Conservation (phyloP, 2,329 filamentous ascomycete genomes). For the Hypoxylon sp. region DNA sequence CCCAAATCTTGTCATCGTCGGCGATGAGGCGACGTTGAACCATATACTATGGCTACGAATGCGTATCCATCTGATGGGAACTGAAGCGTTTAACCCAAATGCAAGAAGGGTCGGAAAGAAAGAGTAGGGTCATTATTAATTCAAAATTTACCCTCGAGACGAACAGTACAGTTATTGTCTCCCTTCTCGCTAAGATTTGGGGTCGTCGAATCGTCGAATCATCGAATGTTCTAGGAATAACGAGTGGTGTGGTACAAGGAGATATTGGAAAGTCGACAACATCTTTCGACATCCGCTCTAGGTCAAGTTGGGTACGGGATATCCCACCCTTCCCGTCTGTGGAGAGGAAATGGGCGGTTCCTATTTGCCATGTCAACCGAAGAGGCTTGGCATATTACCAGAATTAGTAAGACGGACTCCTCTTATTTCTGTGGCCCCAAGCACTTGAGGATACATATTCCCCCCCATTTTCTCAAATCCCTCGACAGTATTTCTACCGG, state of each 20-base stretch:
- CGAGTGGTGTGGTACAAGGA: constrained; percentile 32
- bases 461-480: constrained; percentile 31
- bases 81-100: constrained; percentile 22
- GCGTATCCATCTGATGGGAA: constrained; percentile 35
- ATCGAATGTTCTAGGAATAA: constrained; percentile 45
- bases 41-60: constrained; percentile 25
- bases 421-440: constrained; percentile 36
- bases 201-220: constrained; percentile 31
- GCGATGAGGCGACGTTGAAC: constrained; percentile 36
- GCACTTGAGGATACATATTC: constrained; percentile 42
- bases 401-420: constrained; percentile 44
- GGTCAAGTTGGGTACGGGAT: constrained; percentile 37
- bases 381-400: constrained; percentile 42
- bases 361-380: constrained; percentile 41
- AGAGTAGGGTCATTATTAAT: constrained; percentile 38
- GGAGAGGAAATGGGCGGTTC: constrained; percentile 39
- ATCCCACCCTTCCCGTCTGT: constrained; percentile 45
- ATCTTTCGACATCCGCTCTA: constrained; percentile 27
- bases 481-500: constrained; percentile 31
- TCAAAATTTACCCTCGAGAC: constrained; percentile 35
- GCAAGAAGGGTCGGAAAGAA: constrained; percentile 37
- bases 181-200: constrained; percentile 24
- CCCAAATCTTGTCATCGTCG: constrained; percentile 34
- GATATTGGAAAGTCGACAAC: constrained; percentile 31
- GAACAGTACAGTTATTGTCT: constrained; percentile 21